These are phyloP conservation scores for Fusarium oxysporum DNA, from an alignment of 2,329 filamentous ascomycete species.

Conservation along the genomic window DNA sequence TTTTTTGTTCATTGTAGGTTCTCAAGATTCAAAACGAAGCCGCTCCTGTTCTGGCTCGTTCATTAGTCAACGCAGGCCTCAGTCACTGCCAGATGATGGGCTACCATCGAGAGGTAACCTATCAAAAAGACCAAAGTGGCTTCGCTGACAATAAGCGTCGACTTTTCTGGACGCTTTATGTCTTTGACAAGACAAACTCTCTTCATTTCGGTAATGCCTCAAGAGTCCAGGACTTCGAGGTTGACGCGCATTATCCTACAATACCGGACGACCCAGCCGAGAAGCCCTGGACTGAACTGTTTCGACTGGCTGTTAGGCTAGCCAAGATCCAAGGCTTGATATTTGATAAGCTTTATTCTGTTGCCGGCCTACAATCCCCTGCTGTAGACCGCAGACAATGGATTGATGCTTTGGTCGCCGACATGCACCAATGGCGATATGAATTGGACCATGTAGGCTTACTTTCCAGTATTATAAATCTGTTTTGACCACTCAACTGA, in stretches of 20 bases:
- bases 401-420: constrained; percentile 13
- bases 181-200: constrained; percentile 33
- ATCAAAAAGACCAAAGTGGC: constrained; percentile 20
- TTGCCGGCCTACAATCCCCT: not conserved
- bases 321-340: constrained; percentile 26
- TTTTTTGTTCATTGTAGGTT: not conserved
- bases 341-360: constrained; percentile 30
- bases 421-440: constrained; percentile 23
- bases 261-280: constrained; percentile 7
- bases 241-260: constrained; percentile 21
- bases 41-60: constrained; percentile 20
- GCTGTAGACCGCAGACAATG: constrained; percentile 9
- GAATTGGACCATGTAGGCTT: constrained; percentile 17
- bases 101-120: constrained; percentile 31
- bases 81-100: constrained; percentile 39
- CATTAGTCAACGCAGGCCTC: constrained; percentile 20
- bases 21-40: constrained; percentile 27
- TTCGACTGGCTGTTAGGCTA: constrained; percentile 16
- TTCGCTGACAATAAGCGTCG: constrained; percentile 19
- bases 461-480: fast-evolving
- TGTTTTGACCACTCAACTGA: fast-evolving
- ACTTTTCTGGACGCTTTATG: constrained; percentile 36
- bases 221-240: constrained; percentile 32
- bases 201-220: constrained; percentile 29
- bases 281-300: constrained; percentile 24